Evolutionary conservation across 495 filamentous ascomycete genomes (phyloP), one percentile per base, ranked within the genome.

Genomic region (Xylaria nigripes): DNA sequence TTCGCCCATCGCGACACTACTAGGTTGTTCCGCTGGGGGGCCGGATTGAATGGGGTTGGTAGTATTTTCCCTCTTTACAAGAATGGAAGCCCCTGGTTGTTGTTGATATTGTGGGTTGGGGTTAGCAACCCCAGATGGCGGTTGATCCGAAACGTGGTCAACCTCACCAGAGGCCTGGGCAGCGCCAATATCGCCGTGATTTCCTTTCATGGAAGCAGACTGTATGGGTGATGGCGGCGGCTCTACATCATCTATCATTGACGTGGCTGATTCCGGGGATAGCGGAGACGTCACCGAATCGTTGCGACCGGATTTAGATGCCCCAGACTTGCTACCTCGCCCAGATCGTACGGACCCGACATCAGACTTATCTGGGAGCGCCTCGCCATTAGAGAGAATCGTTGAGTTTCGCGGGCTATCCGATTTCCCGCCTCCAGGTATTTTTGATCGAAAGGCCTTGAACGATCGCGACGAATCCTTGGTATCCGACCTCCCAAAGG

Each of bases 121-220:
- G 53, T 74, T 78, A 23, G 74, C 69, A 47, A 62, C 75, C n/a
- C 84, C 85, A 8, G 76, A 77, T 16, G 89, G 89, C 16, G 94
- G 92, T 41, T 82, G 84, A 61, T 99, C 93, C n/a, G 93, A 97
- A 3, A 99, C 89, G 60, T 89, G 81, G 62, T 95, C 94, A 15
- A 99, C 90, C 71, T 97, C 93, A 21, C 89, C 90, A 55, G 81
- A 87, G 50, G 86, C 80, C 65, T 93, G 85, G 52, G 90, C 92
- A 21, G 83, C 83, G 47, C 81, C 76, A 29, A 97, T 80, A 72
- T 90, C 83, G 60, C 87, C 82, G 60, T 91, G 86, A 38, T 88
- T 86, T 9, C 63, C 43, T 51, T 59, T 70, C 58, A 95, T 70
- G 15, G 88, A 89, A 48, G 80, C 76, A 21, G 87, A 91, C 62